phyloP scores from a whole-genome alignment of 352 stramenopile genomes.

The Globisporangium carolinianum region DNA sequence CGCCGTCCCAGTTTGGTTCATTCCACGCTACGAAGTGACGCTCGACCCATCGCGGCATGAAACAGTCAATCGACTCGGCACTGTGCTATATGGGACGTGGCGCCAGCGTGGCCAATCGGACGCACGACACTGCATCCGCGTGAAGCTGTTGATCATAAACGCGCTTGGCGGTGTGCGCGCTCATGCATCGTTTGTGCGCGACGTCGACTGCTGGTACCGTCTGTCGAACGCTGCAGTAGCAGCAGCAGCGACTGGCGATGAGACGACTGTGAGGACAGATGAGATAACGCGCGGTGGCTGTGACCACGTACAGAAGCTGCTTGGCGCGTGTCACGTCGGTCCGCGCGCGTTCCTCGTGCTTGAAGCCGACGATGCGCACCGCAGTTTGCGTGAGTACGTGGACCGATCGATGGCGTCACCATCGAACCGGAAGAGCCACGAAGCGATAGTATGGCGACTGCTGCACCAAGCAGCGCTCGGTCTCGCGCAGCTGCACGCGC shows the following conservation, averaged over 20 bases:
- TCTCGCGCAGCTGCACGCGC: conserved; percentile 61
- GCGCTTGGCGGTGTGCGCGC: not conserved
- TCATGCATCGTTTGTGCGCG: conserved; percentile 24
- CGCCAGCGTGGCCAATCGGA: not conserved
- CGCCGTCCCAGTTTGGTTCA: conserved; percentile 3
- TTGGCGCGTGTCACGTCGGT: conserved; percentile 43
- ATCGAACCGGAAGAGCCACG: too few species aligned
- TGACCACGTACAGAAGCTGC: conserved; percentile 37
- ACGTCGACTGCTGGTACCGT: conserved; percentile 27
- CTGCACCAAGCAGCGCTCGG: conserved; percentile 29
- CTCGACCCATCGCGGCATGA: not conserved
- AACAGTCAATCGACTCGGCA: not conserved
- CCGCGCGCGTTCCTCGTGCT: conserved; percentile 27
- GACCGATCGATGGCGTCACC: not conserved
- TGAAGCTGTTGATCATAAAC: not conserved
- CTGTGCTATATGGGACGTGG: conserved; percentile 1
- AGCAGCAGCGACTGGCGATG: not conserved
- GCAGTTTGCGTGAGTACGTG: conserved; percentile 25
- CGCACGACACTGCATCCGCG: not conserved
- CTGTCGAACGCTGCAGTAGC: not conserved
- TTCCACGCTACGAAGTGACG: conserved; percentile 6
- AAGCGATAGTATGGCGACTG: conserved; percentile 13
- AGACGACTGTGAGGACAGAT: not conserved
- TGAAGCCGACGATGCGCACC: conserved; percentile 18
- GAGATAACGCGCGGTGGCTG: conserved; percentile 6